Base-by-base conservation (phyloP, 169 alveolate genomes). In the Cryptosporidium andersoni region DNA sequence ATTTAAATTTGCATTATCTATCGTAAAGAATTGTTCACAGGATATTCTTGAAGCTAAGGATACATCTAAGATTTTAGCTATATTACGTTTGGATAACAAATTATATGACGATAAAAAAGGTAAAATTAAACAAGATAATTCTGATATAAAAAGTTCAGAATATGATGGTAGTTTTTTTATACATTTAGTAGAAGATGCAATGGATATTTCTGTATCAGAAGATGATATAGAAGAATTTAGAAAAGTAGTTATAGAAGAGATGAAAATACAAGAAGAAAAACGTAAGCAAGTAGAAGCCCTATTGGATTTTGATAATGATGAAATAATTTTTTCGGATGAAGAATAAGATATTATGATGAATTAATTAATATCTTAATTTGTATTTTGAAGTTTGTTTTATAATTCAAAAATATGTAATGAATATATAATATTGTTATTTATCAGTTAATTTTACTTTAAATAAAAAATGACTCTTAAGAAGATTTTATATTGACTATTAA, bases 211-310 rank as follows among this genome's bases (percentile, higher is more conserved):
- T 6, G 49, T 80, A 43, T 64, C 90, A 40, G 80, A 82, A 16
- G 88, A 64, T 5, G 82, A 88, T 42, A 43, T 89, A 5, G 63
- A 81, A n/a, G 51, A 63, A 14, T 68, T 90, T 56, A 80, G 93
- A 14, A 88, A 68, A 40, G 82, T 81, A 42, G 91, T 91, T 6
- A 5, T 81, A 49, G 92, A 80, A 39, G 93, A 90, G 14, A 82
- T 90, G 88, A 81, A 81, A 11, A 5, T 80, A 34, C 92, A 88
- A 55, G 92, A 90, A 62, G 93, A 90, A 63, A 74, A 60, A 53
- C 66, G 93, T 48, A 81, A 80, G 53, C 65, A 80, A 51, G 40
- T 81, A 6, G 93, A 90, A 60, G 64, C 68, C 52, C 88, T 88
- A 40, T 89, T 90, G 65, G 9, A 88, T 80, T 81, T 80, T 12